Percentiles rank a stretch among this genome's conserved stretches.
These are phyloP conservation scores for Zygoascus ofunaensis DNA, from an alignment of 805 yeast genomes.

Conservation along the genomic window DNA sequence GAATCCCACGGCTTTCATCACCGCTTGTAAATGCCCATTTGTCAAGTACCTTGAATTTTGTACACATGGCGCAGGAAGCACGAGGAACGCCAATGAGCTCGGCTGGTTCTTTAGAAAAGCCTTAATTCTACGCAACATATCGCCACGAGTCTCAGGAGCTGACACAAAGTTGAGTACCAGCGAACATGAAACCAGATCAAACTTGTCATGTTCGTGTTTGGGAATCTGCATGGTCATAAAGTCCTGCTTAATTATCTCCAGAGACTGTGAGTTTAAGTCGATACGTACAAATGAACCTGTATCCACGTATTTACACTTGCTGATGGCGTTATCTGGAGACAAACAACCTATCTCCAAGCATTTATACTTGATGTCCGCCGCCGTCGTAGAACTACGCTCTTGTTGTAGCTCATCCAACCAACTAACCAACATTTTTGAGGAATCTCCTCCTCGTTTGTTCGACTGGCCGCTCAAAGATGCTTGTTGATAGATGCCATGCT, in stretches of 20 bases:
- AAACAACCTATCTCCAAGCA: constrained; percentile 84
- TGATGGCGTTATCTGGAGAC: constrained; percentile 51
- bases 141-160: constrained; percentile 57
- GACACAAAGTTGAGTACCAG: constrained; percentile 86
- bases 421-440: constrained; percentile 68
- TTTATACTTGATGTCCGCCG: neutral
- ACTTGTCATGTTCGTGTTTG: constrained; percentile 28
- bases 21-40: constrained; percentile 31
- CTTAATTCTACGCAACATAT: constrained; percentile 57
- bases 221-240: constrained; percentile 75
- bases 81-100: constrained; percentile 51
- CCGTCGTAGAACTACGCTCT: constrained; percentile 1
- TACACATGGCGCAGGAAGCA: constrained; percentile 82
- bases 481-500: constrained; percentile 56
- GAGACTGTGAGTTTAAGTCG: constrained; percentile 75
- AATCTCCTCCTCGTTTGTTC: constrained; percentile 76
- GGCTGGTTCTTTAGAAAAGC: constrained; percentile 37
- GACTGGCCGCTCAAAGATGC: constrained; percentile 86
- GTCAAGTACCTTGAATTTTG: constrained; percentile 73
- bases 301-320: constrained; percentile 43
- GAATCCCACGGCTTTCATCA: constrained; percentile 59
- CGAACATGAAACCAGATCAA: constrained; percentile 69
- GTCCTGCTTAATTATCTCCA: constrained; percentile 64
- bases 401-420: constrained; percentile 44
- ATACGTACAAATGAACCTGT: constrained; percentile 35